Evolutionary conservation across 2,329 filamentous ascomycete species (phyloP).

Genomic region (Fusarium nisikadoi): DNA sequence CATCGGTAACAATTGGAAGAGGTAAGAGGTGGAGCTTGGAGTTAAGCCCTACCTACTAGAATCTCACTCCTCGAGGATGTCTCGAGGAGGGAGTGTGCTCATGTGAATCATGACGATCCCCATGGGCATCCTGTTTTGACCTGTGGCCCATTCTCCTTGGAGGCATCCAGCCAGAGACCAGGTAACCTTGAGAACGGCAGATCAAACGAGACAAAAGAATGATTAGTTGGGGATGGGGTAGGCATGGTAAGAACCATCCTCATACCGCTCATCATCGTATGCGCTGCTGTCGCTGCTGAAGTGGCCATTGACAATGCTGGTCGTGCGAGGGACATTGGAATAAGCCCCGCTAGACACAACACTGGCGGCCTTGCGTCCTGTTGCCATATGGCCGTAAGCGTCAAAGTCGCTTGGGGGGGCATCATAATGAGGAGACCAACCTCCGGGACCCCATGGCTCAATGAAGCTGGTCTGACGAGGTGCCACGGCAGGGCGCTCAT

Average conservation of each 20-base stretch:
- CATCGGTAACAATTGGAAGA: conserved; percentile 31
- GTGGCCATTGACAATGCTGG: conserved; percentile 41
- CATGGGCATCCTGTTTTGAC: conserved; percentile 18
- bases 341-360: conserved; percentile 40
- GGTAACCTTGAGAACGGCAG: neutral
- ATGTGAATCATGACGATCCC: conserved; percentile 10
- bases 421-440: conserved; percentile 44
- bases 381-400: conserved; percentile 44
- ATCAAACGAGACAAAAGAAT: conserved; percentile 21
- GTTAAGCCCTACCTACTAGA: conserved; percentile 33
- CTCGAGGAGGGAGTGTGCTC: conserved; percentile 11
- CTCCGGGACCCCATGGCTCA: conserved; percentile 49
- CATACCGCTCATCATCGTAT: conserved; percentile 47
- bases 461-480: conserved; percentile 50
- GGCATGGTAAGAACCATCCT: conserved; percentile 52
- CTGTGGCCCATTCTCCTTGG: conserved; percentile 2
- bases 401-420: conserved; percentile 41
- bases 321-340: conserved; percentile 47
- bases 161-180: neutral
- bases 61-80: conserved; percentile 14
- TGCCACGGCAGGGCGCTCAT: conserved; percentile 45
- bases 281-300: conserved; percentile 47
- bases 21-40: conserved; percentile 30
- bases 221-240: conserved; percentile 48
- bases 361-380: conserved; percentile 44